A percentile compares a stretch with the other conserved stretches of the same genome.
phyloP scores from a whole-genome alignment of 768 basidiomycete genomes.

The Podaxis rugospora region DNA sequence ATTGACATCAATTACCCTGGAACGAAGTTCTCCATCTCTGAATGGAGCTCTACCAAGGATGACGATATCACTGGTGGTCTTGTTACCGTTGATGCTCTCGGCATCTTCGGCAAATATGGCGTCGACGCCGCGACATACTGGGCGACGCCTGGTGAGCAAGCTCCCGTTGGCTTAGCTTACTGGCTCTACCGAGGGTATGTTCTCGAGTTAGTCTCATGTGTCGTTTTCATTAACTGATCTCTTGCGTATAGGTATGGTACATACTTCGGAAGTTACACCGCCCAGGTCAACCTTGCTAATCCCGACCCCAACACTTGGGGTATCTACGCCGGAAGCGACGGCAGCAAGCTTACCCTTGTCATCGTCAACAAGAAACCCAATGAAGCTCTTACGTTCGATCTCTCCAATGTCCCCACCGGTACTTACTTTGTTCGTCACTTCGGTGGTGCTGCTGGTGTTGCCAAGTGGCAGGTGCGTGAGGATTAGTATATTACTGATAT shows the following conservation, averaged over 20 bases:
- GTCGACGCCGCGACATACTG: conserved; percentile 52
- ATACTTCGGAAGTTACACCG: conserved; percentile 39
- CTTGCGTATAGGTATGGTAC: conserved; percentile 34
- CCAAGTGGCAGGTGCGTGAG: conserved; percentile 49
- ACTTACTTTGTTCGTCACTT: conserved; percentile 53
- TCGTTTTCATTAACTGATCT: neutral
- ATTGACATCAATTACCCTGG: conserved; percentile 49
- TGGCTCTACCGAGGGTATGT: conserved; percentile 52
- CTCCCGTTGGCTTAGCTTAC: conserved; percentile 49
- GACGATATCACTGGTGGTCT: conserved; percentile 51
- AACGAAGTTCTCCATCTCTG: conserved; percentile 49
- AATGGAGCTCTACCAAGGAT: conserved; percentile 46
- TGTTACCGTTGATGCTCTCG: conserved; percentile 45
- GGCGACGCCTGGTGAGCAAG: conserved; percentile 40
- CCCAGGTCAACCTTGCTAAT: conserved; percentile 39
- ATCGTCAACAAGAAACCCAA: conserved; percentile 48
- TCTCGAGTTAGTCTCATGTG: neutral
- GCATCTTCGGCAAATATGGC: conserved; percentile 46
- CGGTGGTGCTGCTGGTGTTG: conserved; percentile 46
- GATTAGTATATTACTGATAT: neutral
- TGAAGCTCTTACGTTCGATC: conserved; percentile 32
- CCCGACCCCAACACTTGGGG: conserved; percentile 38
- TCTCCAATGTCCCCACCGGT: conserved; percentile 43
- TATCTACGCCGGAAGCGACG: conserved; percentile 41
- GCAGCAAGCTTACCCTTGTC: conserved; percentile 37